Base-by-base conservation (phyloP, 2,329 filamentous ascomycete genomes). In the Podosphaera xanthii region DNA sequence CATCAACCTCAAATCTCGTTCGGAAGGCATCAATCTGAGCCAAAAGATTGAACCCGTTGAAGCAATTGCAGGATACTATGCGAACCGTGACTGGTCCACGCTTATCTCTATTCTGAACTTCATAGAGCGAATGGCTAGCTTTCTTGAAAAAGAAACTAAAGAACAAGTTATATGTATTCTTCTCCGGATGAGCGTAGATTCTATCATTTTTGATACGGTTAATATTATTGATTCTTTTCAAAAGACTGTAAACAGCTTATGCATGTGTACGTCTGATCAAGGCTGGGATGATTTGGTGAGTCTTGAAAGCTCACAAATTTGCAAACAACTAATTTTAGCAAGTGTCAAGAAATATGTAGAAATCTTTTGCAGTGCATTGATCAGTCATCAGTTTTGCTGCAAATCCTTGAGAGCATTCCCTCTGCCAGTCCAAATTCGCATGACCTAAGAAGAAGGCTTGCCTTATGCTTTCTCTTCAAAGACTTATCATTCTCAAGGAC, bases 391-490 rank as follows among this genome's bases (percentile, higher is more conserved):
- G 71, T 87, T 1, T 78, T 81, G 59, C 74, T 76, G 59, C 77
- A 79, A 52, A 72, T 82, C 3, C 72, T 88, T 9, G 70, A 75
- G 22, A 74, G 76, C 50, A 74, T 91, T 14, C 80, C 84, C 0
- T 71, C 77, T 8, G 73, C 71, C 4, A 75, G 72, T 2, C 65
- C 72, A 14, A 70, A 72, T 40, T 69, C 78, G 1, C 77, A 83
- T 61, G 77, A 83, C 42, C 72, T 91, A 35, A 77, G 83, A 38
- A 76, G 83, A 9, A 74, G 82, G 40, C 74, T 92, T 6, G 84
- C 86, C 2, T 72, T 83, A 4, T 76, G 77, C 0, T 82, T 80
- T 63, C 73, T 87, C 62, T 78, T 86, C 61, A 67, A 74, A 36
- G 73, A 81, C 62, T 64, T 72, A 0, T 62, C 68, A 0, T 70